Evolutionary conservation across 495 filamentous ascomycete genomes (phyloP), one percentile per base, ranked within the genome.

Genomic region (Penicillium herquei): DNA sequence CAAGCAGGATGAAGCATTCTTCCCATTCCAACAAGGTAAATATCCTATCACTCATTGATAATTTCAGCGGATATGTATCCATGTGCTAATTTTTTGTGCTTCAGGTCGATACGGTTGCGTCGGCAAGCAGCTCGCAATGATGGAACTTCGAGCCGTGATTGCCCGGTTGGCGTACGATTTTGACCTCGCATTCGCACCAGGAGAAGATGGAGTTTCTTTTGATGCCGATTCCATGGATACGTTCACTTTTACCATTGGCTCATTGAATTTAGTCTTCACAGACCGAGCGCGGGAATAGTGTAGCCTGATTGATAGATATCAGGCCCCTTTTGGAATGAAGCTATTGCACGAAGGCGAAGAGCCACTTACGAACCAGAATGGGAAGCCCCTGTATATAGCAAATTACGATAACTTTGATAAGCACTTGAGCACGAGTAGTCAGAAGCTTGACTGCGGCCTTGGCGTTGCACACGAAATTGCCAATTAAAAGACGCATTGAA

Each of bases 21-120:
- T 70, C 3, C 84, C 83, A 0, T 87, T 87, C 58, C 67, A 64
- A 3, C 49, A 68, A 33, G 80, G 80, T 52, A 21, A n/a, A 17
- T 10, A 9, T 5, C 18, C 8, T 16, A 30, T 21, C 33, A 7
- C 40, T 2, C 35, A 1, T 26, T 16, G 6, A 32, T 9, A n/a
- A 33, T n/a, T 16, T 33, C 12, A 12, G n/a, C n/a, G n/a, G n/a
- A n/a, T n/a, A n/a, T n/a, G n/a, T 14, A 47, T 43, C n/a, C n/a
- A 47, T 31, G 3, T 32, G 6, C 44, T 48, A 12, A 49, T 16
- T 17, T 8, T 16, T 17, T 8, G 13, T 2, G 3, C 18, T 31
- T 31, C 14, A 53, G 49, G 49, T 21, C 55, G 32, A 10, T 58
- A 58, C 18, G 11, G 13, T 0, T 58, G 50, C 18, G 37, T 43